A percentile compares a stretch with the other conserved stretches of the same genome.
Evolutionary conservation across 202 grass and related monocot genomes (phyloP).

Genomic region (Elaeis oleifera): DNA sequence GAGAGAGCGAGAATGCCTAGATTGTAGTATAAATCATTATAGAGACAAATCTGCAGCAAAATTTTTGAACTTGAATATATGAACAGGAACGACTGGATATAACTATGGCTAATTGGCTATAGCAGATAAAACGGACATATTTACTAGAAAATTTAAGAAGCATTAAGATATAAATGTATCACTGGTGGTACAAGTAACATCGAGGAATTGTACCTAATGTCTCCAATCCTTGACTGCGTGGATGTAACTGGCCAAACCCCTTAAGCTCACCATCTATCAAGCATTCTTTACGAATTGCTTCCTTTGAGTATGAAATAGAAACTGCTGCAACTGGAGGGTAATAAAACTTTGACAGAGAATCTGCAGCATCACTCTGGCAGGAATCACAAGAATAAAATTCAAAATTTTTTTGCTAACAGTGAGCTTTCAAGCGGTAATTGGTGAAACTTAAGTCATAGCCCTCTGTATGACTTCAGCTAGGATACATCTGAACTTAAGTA

Average conservation of each 20-base stretch:
- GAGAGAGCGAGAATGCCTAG: no score
- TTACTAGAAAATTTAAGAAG: not conserved
- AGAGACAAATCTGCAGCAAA: no score
- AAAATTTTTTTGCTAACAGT: no score
- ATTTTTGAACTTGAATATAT: no score
- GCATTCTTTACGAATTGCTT: constrained; percentile 80
- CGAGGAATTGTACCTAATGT: constrained; percentile 58
- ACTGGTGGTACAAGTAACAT: not conserved
- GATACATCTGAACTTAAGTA: no score
- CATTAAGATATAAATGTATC: not conserved
- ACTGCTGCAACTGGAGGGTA: constrained; percentile 96
- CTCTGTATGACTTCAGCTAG: no score
- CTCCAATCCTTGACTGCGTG: constrained; percentile 81
- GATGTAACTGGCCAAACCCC: constrained; percentile 93
- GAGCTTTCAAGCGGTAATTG: no score
- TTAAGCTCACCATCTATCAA: constrained; percentile 75
- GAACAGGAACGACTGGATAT: no score
- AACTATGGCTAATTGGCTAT: no score
- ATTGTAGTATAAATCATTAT: no score
- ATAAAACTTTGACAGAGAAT: constrained; percentile 81
- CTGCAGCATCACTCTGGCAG: constrained; percentile 56
- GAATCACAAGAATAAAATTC: constrained; percentile 9
- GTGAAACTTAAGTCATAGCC: no score
- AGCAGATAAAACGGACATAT: no score
- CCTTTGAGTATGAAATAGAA: constrained; percentile 75